Base-by-base conservation (phyloP, 257 asterid genomes). In the Leonotis leonurus region DNA sequence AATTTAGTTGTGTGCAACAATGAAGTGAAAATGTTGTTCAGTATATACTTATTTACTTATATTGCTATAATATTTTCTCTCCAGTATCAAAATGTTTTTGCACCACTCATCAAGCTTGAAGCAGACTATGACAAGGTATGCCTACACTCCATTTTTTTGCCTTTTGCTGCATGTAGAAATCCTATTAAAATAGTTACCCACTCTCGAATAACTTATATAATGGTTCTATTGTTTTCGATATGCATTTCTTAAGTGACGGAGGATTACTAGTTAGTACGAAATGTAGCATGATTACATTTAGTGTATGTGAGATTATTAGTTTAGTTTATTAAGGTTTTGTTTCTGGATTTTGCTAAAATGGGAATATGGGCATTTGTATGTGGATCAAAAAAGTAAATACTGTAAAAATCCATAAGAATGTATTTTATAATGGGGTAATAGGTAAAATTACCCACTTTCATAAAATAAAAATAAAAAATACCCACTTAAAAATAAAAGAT, bases 11-110 rank as follows among this genome's bases (percentile, higher is more conserved):
- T 69, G 33, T 33, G 29, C 32, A 21, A 51, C 35, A 40, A 4
- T 36, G 29, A 26, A 40, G 18, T 45, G 56, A 8, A 62, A 22
- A 30, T 36, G 21, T 4, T 40, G 11, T 68, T 21, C 49, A 48
- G n/a, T n/a, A 24, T 43, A 44, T 22, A 30, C 43, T 56, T 65
- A 30, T 40, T 75, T 70, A n/a, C 72, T 57, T 39, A 13, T 30
- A 36, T 37, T 64, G 67, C 63, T 70, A 12, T 62, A 21, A 20
- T 33, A 26, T 75, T 61, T 52, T 70, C 43, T 55, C 69, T 80
- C 60, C 86, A 93, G 99, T 93, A 93, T 69, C 97, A 93, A 93
- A 93, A 93, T 80, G 95, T 93, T 68, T 93, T 93, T 43, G 99
- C 99, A 11, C 99, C 97, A 50, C 84, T 93, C 56, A 89, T 93